These are phyloP conservation scores for Solanum lycopersicoides DNA, from an alignment of 257 asterid species.

Conservation along the genomic window DNA sequence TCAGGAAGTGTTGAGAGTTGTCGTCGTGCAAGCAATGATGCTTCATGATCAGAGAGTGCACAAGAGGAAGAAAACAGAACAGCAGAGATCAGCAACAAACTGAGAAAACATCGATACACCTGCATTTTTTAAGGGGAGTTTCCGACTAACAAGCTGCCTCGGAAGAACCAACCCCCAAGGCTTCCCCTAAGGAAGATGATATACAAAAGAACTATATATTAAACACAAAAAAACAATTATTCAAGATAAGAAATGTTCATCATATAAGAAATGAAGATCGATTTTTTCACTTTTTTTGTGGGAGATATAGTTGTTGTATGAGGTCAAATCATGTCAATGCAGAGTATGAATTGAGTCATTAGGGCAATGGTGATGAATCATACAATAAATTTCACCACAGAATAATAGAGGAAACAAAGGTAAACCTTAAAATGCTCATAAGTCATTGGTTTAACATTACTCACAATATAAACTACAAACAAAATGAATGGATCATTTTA, in stretches of 20 bases:
- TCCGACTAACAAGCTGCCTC: background rate
- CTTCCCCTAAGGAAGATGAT: background rate
- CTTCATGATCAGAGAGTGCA: slow-evolving; percentile 10
- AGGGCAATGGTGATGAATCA: background rate
- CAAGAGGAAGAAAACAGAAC: background rate
- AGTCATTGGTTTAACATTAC: background rate
- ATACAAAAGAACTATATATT: background rate
- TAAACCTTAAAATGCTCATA: background rate
- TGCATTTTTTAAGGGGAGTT: background rate
- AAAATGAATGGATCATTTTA: background rate
- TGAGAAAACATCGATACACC: background rate
- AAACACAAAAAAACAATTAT: background rate
- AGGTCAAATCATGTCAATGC: background rate
- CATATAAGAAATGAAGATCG: background rate
- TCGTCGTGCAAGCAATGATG: slow-evolving; percentile 1
- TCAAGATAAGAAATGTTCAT: background rate
- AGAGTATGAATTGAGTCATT: background rate
- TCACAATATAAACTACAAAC: background rate
- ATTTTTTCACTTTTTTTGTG: background rate
- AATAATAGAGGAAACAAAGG: background rate
- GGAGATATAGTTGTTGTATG: background rate
- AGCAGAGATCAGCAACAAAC: background rate
- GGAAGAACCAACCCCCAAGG: background rate
- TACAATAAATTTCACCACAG: background rate
- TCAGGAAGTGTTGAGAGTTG: slow-evolving; percentile 13